Percentiles rank a stretch among this genome's conserved stretches.
Evolutionary conservation across 148 eudicot genomes (phyloP).

Genomic region (Polygonum aviculare): DNA sequence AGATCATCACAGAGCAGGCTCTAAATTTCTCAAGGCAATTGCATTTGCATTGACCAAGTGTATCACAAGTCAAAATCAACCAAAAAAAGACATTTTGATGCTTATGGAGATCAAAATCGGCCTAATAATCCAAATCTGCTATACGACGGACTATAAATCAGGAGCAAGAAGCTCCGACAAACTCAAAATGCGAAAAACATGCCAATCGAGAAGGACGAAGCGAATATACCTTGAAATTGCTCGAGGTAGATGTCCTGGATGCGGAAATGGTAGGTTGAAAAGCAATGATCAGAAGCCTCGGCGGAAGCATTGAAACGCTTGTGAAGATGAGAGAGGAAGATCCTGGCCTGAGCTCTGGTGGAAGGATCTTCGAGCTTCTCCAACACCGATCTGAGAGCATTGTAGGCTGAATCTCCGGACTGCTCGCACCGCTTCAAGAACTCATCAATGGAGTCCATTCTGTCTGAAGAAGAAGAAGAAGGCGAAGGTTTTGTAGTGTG

Average conservation of each 20-base stretch:
- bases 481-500: neutral
- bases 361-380: slow-evolving; percentile 72
- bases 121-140: neutral
- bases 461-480: neutral
- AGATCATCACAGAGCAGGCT: neutral
- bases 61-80: neutral
- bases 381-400: slow-evolving; percentile 53
- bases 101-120: neutral
- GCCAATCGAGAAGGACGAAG: neutral
- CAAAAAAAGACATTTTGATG: neutral
- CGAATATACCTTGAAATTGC: slow-evolving; percentile 48
- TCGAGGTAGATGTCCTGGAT: slow-evolving; percentile 66
- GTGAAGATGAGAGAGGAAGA: slow-evolving; percentile 60
- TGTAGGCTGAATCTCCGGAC: slow-evolving; percentile 87
- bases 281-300: slow-evolving; percentile 41
- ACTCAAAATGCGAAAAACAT: neutral
- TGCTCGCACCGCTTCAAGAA: slow-evolving; percentile 56
- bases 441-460: slow-evolving; percentile 39
- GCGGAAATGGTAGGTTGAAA: slow-evolving; percentile 68
- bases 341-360: slow-evolving; percentile 59
- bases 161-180: neutral
- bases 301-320: slow-evolving; percentile 34
- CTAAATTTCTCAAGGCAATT: neutral
- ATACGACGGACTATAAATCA: neutral
- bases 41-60: neutral